Evolutionary conservation across 2,329 filamentous ascomycete species (phyloP), one percentile per base, ranked within the genome.

Genomic region (Fusarium chuoi): DNA sequence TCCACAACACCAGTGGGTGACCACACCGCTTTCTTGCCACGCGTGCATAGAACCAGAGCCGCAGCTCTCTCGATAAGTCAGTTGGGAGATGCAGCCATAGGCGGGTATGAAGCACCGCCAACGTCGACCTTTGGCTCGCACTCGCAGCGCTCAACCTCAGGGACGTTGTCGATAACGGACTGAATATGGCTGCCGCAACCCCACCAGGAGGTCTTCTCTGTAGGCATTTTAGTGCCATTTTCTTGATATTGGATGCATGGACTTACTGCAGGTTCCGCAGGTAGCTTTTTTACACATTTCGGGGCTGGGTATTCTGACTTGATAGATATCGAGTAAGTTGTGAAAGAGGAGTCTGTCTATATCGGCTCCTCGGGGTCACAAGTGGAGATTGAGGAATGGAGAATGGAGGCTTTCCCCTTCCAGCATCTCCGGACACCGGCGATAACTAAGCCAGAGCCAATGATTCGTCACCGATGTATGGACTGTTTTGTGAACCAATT

Each of bases 231-330:
- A 70, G 61, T 44, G 4, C 26, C 24, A n/a, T 15, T 22, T 6
- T 14, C 20, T 15, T 22, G 28, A 7, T 17, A 15, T 28, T 33
- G 18, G 41, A 36, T 28, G 15, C n/a, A 28, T 26, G 22, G 26
- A 85, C 89, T 77, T 86, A 92, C 91, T 84, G 84, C 91, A 93
- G 58, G 84, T 88, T 70, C 83, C 83, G 82, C 91, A 93, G 68
- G 83, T 87, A 30, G 89, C 87, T 81, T 89, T 89, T 82, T 87
- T 91, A 81, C 91, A 93, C 91, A 93, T 93, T 41, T 80, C 35
- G 45, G 8, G 12, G 30, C 26, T 28, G 26, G 17, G 28, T 49
- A 18, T 36, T 38, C 41, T 20, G 20, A n/a, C 15, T 39, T n/a
- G 49, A 36, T 44, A 13, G 26, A 41, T 24, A n/a, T 30, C 35